A percentile compares a stretch with the other conserved stretches of the same genome.
Evolutionary conservation across 257 asterid genomes (phyloP).

Genomic region (Mitragyna speciosa): DNA sequence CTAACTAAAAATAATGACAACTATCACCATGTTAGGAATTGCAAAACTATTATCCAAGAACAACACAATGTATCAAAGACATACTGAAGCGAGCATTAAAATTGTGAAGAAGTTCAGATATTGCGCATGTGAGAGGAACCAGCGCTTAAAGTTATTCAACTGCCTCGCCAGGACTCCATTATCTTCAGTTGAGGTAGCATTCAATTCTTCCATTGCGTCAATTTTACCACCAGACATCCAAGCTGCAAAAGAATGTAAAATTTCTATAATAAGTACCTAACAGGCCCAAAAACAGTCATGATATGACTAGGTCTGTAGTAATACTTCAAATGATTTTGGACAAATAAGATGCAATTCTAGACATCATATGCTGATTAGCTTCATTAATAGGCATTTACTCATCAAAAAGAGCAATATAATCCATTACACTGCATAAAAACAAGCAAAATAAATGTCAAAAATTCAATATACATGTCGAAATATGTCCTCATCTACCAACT

Average conservation of each 20-base stretch:
- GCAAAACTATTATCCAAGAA: constrained; percentile 6
- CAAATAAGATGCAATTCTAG: background rate
- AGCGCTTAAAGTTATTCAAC: constrained; percentile 47
- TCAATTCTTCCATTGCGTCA: constrained; percentile 58
- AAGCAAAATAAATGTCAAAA: background rate
- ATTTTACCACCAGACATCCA: constrained; percentile 56
- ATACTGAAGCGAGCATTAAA: constrained; percentile 79
- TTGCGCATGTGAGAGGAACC: constrained; percentile 78
- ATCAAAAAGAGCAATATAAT: background rate
- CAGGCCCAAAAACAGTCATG: background rate
- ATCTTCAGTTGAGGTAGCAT: constrained; percentile 44
- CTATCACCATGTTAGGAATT: background rate
- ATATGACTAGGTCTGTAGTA: background rate
- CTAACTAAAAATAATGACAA: background rate
- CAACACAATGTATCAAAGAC: constrained; percentile 22
- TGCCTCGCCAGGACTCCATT: constrained; percentile 44
- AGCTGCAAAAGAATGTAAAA: constrained; percentile 45
- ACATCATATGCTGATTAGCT: background rate
- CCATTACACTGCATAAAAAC: background rate
- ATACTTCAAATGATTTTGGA: background rate
- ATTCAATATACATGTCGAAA: background rate
- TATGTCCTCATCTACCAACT: background rate
- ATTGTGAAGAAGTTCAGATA: constrained; percentile 69
- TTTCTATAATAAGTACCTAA: background rate
- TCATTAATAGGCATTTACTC: background rate